Evolutionary conservation across 2,329 filamentous ascomycete genomes (phyloP), one percentile per base, ranked within the genome.

Genomic region (Chrysosporium queenslandicum): DNA sequence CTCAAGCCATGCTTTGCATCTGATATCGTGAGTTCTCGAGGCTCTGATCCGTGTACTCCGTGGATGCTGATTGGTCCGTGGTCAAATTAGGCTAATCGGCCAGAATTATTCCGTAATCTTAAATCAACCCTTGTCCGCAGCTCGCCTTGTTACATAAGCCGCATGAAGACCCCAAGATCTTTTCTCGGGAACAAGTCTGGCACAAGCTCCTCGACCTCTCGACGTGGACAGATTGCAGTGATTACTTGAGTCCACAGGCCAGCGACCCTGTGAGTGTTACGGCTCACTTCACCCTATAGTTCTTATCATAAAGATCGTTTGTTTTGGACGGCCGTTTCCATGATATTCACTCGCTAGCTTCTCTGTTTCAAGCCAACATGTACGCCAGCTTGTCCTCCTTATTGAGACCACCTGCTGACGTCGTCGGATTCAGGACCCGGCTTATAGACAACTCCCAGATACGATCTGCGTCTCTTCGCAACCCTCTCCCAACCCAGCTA

Each of bases 371-470:
- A 29, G 55, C 40, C 55, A 55, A 39, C 36, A 57, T 57, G 55
- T 57, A 46, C 52, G 55, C 49, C 46, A 52, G 11, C 39, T 52
- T 18, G 32, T 34, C n/a, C 23, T 7, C 27, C 29, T 6, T n/a
- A 50, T 9, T 16, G 2, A 30, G 11, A 30, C 11, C 12, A 36
- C 18, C 16, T 16, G 45, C 45, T 47, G 45, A 47, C 29, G 20
- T 25, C n/a, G n/a, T 11, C 8, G n/a, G 30, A 23, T 11, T 8
- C 27, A 86, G 85, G 83, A 77, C 84, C 73, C 82, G 83, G 68
- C 85, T 98, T 70, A 89, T 97, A 70, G 87, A 94, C 73, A 91
- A 88, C 71, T 73, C 84, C 61, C 87, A 95, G 77, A 94, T 98
- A 70, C 80, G 86, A 75, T 78, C 83, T 67, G 86, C 92, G 59